Conservation (phyloP, 441 rosid species). For the Pelargonium fulgidum region DNA sequence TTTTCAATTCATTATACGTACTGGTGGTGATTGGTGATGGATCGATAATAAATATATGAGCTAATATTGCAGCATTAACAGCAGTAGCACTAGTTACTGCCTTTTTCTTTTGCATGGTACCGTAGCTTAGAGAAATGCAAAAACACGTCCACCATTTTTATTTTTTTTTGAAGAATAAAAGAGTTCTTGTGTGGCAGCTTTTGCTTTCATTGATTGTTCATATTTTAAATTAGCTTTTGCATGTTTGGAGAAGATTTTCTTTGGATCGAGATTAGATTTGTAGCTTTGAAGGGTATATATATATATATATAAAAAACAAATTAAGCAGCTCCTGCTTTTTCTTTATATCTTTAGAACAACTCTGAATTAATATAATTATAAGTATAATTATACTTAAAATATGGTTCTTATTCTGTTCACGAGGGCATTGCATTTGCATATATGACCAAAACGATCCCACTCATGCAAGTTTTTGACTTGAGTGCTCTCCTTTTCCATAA, state of each 20-base stretch:
- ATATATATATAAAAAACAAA: no score
- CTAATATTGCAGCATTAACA: no score
- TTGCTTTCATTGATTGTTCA: slow-evolving; percentile 19
- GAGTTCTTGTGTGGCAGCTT: slow-evolving; percentile 27
- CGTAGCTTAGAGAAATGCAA: slow-evolving; percentile 18
- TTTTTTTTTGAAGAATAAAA: slow-evolving; percentile 18
- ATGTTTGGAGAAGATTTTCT: slow-evolving; percentile 17
- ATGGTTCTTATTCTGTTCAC: slow-evolving; percentile 24
- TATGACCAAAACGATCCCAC: neutral
- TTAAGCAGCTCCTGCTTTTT: slow-evolving; percentile 7
- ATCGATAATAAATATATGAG: no score
- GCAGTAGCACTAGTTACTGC: neutral
- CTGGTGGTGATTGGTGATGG: no score
- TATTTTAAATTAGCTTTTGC: neutral
- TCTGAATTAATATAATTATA: neutral
- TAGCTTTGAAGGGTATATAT: slow-evolving; percentile 14
- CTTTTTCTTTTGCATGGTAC: slow-evolving; percentile 20
- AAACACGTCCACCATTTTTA: slow-evolving; percentile 21
- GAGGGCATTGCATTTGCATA: slow-evolving; percentile 4
- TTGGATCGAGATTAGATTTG: slow-evolving; percentile 19
- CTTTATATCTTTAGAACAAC: slow-evolving; percentile 22
- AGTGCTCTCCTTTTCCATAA: neutral
- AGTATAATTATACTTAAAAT: neutral
- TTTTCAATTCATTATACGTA: neutral
- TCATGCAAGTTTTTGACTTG: slow-evolving; percentile 3